Conservation (phyloP, 805 yeast species). For the Tetrapisispora namnaoensis region DNA sequence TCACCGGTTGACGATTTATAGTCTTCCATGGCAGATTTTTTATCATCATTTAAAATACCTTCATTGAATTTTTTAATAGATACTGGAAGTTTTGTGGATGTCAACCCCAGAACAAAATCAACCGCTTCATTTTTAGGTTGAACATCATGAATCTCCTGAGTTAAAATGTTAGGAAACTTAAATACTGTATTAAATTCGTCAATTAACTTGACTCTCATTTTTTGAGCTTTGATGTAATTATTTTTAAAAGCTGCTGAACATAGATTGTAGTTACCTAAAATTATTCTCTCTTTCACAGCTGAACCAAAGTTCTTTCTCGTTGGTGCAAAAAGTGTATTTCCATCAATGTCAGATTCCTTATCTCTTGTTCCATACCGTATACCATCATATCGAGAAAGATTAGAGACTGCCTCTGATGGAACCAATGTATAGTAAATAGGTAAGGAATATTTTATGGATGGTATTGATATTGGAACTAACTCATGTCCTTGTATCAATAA, state of each 20-base stretch:
- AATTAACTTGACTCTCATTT: slow-evolving; percentile 49
- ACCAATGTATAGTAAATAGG: slow-evolving; percentile 83
- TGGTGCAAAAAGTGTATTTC: slow-evolving; percentile 38
- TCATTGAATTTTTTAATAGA: slow-evolving; percentile 30
- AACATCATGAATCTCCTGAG: slow-evolving; percentile 9
- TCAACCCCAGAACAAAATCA: slow-evolving; percentile 70
- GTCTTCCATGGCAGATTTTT: slow-evolving; percentile 6
- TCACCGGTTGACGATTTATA: slow-evolving; percentile 41
- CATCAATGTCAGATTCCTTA: slow-evolving; percentile 23
- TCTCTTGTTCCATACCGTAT: slow-evolving; percentile 65
- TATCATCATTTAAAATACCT: background rate
- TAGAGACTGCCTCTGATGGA: slow-evolving; percentile 91
- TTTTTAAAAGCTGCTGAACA: slow-evolving; percentile 61
- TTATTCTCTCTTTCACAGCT: slow-evolving; percentile 75
- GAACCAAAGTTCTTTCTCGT: slow-evolving; percentile 63
- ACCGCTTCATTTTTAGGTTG: slow-evolving; percentile 29
- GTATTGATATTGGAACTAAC: slow-evolving; percentile 57
- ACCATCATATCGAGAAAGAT: slow-evolving; percentile 85
- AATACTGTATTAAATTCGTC: slow-evolving; percentile 61
- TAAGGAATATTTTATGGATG: slow-evolving; percentile 53
- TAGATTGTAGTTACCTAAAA: slow-evolving; percentile 78
- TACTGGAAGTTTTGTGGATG: slow-evolving; percentile 51
- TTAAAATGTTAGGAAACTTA: slow-evolving; percentile 37
- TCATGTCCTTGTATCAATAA: slow-evolving; percentile 41
- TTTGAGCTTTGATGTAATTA: slow-evolving; percentile 69